Base-by-base conservation (phyloP, 1,284 basidiomycete species). In the Cerrena zonata region DNA sequence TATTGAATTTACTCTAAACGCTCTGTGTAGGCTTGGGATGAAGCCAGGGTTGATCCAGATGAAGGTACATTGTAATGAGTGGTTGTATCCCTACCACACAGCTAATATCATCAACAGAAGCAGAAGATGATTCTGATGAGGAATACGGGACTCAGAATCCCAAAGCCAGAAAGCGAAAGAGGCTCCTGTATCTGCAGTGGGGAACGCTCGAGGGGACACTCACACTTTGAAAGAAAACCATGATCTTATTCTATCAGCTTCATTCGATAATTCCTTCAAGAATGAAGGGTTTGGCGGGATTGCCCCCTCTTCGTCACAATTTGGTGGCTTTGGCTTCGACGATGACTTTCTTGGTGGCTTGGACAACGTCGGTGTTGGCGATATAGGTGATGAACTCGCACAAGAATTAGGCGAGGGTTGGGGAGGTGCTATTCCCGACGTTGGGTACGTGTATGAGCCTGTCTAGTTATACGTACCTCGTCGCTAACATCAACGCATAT, bases 351-450 rank as follows among this genome's bases (percentile, higher is more conserved):
- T 83, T 5, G 83, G 81, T 49, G 82, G 71, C 15, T 59, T 84
- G 18, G 84, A 80, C 52, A 63, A 84, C 21, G 78, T 68, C n/a
- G 34, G n/a, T 36, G 34, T 36, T 36, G 78, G 74, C 4, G 77
- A 70, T 15, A 66, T 86, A 18, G 81, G 77, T 2, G 86, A 87
- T 40, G 87, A 89, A 56, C 68, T 89, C 23, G 84, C 82, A 2
- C 74, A 72, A 54, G 87, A 89, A 58, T 70, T 89, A 2, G 87
- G 86, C 27, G 80, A 80, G 57, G 82, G 74, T 23, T 89, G 87
- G 86, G 78, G 73, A 25, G 61, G 43, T 1, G 55, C 56, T 18
- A 54, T 53, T 21, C 27, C 24, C 13, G 41, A 26, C 24, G n/a
- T 15, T 4, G 38, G 19, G 15, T 36, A 36, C n/a, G 34, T 10